These are phyloP conservation scores for Hapsidospora chrysogenum DNA, from an alignment of 495 filamentous ascomycete species.

Conservation along the genomic window DNA sequence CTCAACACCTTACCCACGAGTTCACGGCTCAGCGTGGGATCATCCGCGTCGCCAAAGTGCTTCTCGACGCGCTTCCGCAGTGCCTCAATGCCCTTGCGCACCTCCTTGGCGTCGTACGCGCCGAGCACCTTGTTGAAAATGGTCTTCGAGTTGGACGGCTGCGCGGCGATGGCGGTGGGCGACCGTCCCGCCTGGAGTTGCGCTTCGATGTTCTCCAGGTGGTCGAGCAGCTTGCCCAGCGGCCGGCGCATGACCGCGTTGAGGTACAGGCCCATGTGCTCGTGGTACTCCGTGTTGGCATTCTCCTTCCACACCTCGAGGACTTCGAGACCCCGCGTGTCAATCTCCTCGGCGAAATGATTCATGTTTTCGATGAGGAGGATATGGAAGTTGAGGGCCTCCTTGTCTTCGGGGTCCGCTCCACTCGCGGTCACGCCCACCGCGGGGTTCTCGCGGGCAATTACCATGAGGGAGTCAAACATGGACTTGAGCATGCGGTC, in stretches of 20 bases:
- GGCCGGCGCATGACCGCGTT: constrained; percentile 77
- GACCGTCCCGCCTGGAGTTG: constrained; percentile 36
- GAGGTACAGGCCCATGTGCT: constrained; percentile 77
- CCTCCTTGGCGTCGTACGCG: constrained; percentile 63
- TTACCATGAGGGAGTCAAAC: constrained; percentile 92
- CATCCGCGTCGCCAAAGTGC: constrained; percentile 82
- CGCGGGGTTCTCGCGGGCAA: constrained; percentile 78
- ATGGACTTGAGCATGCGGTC: constrained; percentile 80
- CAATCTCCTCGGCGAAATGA: constrained; percentile 83
- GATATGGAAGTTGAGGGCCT: constrained; percentile 90
- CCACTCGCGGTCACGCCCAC: constrained; percentile 22
- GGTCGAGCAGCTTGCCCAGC: constrained; percentile 78
- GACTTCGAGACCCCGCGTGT: constrained; percentile 53
- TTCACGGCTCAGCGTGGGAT: constrained; percentile 42
- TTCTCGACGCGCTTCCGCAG: constrained; percentile 86
- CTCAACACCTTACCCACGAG: constrained; percentile 64
- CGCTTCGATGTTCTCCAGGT: constrained; percentile 66
- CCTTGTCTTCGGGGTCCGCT: constrained; percentile 78
- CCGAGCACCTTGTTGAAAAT: constrained; percentile 74
- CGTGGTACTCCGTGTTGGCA: constrained; percentile 62
- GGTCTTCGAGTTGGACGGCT: constrained; percentile 60
- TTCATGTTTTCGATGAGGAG: constrained; percentile 98
- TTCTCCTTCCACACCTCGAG: constrained; percentile 66
- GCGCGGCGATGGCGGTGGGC: constrained; percentile 38
- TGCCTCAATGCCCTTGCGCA: constrained; percentile 69